These are phyloP conservation scores for Auriscalpium microsporum DNA, from an alignment of 768 basidiomycete species.

Conservation along the genomic window DNA sequence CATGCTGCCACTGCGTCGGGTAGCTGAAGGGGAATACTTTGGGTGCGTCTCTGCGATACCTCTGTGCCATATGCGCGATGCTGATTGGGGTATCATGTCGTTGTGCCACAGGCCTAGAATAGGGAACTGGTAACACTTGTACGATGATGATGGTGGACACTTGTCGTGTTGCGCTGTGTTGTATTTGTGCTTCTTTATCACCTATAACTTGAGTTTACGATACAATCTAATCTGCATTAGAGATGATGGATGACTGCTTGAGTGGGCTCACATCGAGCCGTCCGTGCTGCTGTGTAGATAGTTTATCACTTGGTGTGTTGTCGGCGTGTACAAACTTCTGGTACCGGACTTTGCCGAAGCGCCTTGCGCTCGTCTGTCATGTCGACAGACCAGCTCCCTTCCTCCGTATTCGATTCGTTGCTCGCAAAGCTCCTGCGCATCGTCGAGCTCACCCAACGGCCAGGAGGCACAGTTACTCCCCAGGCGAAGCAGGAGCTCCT, in stretches of 20 bases:
- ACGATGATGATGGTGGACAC: background rate
- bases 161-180: constrained; percentile 3
- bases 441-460: constrained; percentile 49
- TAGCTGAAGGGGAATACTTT: constrained; percentile 10
- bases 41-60: constrained; percentile 5
- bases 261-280: background rate
- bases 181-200: constrained; percentile 4
- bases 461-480: constrained; percentile 44
- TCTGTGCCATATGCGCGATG: background rate
- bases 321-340: too few species aligned
- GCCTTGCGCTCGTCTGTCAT: background rate
- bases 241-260: background rate
- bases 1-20: constrained; percentile 5
- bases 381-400: constrained; percentile 4
- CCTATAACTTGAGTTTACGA: background rate
- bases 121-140: constrained; percentile 5
- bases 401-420: constrained; percentile 43
- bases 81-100: too few species aligned
- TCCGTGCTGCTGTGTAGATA: background rate
- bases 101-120: constrained; percentile 6
- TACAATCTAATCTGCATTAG: constrained; percentile 6
- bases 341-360: background rate
- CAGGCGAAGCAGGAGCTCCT: constrained; percentile 60
- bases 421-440: constrained; percentile 53
- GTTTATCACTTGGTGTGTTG: too few species aligned